Evolutionary conservation across 1,284 basidiomycete genomes (phyloP), one percentile per base, ranked within the genome.

Genomic region (Xerocomus amazonicus): DNA sequence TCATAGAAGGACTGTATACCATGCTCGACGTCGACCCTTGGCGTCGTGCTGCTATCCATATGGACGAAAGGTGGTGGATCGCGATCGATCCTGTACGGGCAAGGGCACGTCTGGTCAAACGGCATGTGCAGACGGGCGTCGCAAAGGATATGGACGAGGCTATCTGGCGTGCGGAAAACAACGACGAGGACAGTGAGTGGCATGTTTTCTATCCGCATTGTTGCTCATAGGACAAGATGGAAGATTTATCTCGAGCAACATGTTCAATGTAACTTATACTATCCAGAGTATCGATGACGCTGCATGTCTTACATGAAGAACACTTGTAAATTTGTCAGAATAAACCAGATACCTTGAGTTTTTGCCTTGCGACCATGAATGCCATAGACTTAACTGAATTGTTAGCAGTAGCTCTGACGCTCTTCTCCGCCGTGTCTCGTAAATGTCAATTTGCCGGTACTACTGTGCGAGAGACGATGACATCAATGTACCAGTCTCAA

Each of bases 1-100:
- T 95, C 50, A 79, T 95, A 52, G 91, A 96, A 68, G 92, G 93
- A 0, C 70, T 96, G 9, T 94, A 96, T 67, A 79, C 83, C 6
- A 80, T 91, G 52, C 76, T 93, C 17, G 76, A 83, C 32, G 71
- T 81, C 16, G 72, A 78, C 0, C 85, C 87, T 0, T 97, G 95
- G 95, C 64, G 63, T 1, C 75, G 79, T 14, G 88, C 84, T 1
- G 82, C 84, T 0, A 66, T 70, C 23, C 62, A 80, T 55, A 75
- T 95, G 51, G 89, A 97, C 62, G 83, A 91, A 61, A 75, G 90
- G 13, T 87, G 92, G 77, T 87, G 86, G 69, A 71, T 97, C 19
- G 73, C 85, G 10, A 72, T 90, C 7, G 80, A 84, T 28, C 62
- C 75, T 6, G 71, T 72, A 2, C 77, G 81, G 47, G 91, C 88